These are phyloP conservation scores for Podaxis mareebaensis DNA, from an alignment of 768 basidiomycete genomes.

Conservation along the genomic window DNA sequence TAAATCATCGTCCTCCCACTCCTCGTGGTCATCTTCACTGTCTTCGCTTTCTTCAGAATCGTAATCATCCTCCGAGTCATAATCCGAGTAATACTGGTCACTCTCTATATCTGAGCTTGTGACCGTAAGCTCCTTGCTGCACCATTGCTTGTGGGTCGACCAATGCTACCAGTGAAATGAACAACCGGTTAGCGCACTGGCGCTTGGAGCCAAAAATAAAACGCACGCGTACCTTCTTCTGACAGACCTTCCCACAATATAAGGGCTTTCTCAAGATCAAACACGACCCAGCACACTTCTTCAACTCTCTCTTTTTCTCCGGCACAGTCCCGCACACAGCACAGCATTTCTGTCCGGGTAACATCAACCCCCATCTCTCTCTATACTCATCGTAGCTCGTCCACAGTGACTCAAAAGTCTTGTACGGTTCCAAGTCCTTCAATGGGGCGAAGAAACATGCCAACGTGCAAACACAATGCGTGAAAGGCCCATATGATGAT, in stretches of 20 bases:
- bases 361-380: neutral
- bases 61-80: too few relatives aligned
- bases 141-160: too few relatives aligned
- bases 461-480: neutral
- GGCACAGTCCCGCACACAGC: neutral
- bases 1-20: neutral
- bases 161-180: too few relatives aligned
- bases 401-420: neutral
- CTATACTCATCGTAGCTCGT: neutral
- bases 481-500: neutral
- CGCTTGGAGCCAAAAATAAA: neutral
- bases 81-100: too few relatives aligned
- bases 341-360: neutral
- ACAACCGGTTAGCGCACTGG: neutral
- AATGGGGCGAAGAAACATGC: neutral
- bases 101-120: too few relatives aligned
- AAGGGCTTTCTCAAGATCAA: constrained; percentile 1
- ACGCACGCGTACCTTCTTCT: neutral
- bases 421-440: neutral
- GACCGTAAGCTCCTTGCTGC: too few relatives aligned
- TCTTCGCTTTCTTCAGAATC: too few relatives aligned
- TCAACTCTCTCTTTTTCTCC: neutral
- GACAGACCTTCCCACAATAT: constrained; percentile 4
- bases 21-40: too few relatives aligned
- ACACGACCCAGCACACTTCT: neutral